Percentiles rank a stretch among this genome's conserved stretches.
phyloP scores from a whole-genome alignment of 1,284 basidiomycete genomes.

The Acaromyces ingoldii region DNA sequence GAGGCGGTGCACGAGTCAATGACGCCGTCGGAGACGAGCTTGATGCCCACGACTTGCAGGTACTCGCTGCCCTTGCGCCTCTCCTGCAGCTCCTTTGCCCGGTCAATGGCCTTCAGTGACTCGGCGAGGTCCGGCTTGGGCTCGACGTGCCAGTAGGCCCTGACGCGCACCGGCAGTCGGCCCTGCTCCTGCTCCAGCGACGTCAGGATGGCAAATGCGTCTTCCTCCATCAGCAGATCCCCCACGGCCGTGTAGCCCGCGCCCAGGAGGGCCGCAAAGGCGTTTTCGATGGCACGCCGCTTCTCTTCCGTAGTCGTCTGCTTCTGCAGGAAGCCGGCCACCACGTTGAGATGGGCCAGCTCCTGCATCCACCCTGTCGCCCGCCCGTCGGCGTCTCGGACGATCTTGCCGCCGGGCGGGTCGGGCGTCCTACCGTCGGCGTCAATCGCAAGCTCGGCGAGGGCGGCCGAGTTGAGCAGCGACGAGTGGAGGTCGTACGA shows the following conservation, averaged over 20 bases:
- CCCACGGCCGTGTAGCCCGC: slow-evolving; percentile 23
- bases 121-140: slow-evolving; percentile 12
- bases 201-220: slow-evolving; percentile 17
- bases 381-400: slow-evolving; percentile 15
- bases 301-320: slow-evolving; percentile 15
- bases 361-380: slow-evolving; percentile 21
- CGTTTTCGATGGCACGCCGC: slow-evolving; percentile 15
- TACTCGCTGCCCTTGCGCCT: slow-evolving; percentile 21
- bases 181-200: slow-evolving; percentile 15
- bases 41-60: slow-evolving; percentile 24
- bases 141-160: slow-evolving; percentile 22
- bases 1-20: slow-evolving; percentile 30
- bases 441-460: slow-evolving; percentile 21
- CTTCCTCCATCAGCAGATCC: slow-evolving; percentile 19
- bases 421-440: slow-evolving; percentile 17
- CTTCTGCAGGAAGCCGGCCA: slow-evolving; percentile 17
- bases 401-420: slow-evolving; percentile 24
- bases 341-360: slow-evolving; percentile 20
- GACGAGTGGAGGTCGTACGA: slow-evolving; percentile 22
- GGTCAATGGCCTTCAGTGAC: slow-evolving; percentile 16
- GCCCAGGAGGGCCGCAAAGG: slow-evolving; percentile 17
- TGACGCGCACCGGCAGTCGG: slow-evolving; percentile 17
- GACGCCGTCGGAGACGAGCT: slow-evolving; percentile 25
- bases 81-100: slow-evolving; percentile 16
- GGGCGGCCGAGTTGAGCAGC: slow-evolving; percentile 25